Base-by-base conservation (phyloP, 2,329 filamentous ascomycete species). In the Cercospora sp. region DNA sequence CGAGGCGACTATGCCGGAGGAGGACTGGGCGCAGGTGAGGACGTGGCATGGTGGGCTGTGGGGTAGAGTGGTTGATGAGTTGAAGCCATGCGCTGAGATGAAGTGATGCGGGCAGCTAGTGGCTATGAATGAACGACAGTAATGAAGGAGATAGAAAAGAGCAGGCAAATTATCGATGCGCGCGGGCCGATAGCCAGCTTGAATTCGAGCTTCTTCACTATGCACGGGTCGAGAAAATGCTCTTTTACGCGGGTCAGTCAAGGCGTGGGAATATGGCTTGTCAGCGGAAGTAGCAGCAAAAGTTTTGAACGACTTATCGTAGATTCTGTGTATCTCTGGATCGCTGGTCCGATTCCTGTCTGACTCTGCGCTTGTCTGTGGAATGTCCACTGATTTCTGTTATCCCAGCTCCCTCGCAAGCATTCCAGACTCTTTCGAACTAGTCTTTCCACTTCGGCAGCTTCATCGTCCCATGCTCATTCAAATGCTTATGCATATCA, bases 391-490 rank as follows among this genome's bases (percentile, higher is more conserved):
- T 2, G 6, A 40, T 8, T 2, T 40, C 37, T n/a, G 3, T n/a
- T 40, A 6, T n/a, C 37, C 16, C 13, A n/a, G 1, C n/a, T 40
- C 13, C 13, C 6, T 40, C 5, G 8, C 16, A 40, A 16, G 5
- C 37, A 40, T 3, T 8, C 37, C 37, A n/a, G 5, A 6, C 8
- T n/a, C 16, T 40, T 16, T 7, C 37, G 2, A 40, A n/a, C 37
- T 40, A 65, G 9, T 65, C 62, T n/a, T 65, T 30, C 89, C 90
- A 93, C 71, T 83, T 87, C 75, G 86, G 85, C 72, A 94, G 86
- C 89, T 94, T 94, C 93, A 97, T 97, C 74, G 91, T 95, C 26
- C 93, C 93, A 79, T 94, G 87, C 83, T 94, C 90, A 67, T 88
- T 82, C 69, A 97, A 81, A 71, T 93, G 91, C 85, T 90, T 90